These are phyloP conservation scores for Hypomontagnella monticulosa DNA, from an alignment of 495 filamentous ascomycete genomes.

Conservation along the genomic window DNA sequence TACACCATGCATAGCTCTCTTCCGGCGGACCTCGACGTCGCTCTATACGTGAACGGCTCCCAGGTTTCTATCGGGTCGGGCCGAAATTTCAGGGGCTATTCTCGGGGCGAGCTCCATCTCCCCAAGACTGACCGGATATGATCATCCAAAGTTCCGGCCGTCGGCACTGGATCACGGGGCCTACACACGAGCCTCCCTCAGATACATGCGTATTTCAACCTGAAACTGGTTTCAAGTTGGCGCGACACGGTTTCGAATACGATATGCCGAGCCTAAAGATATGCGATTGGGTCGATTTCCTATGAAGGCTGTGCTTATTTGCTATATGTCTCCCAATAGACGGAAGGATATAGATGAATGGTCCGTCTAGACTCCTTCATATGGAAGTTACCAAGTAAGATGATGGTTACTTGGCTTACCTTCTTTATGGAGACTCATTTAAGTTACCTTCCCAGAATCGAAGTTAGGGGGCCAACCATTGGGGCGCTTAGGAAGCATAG, in stretches of 20 bases:
- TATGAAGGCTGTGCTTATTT: not conserved
- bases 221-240: slow-evolving; percentile 20
- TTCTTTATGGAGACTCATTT: not conserved
- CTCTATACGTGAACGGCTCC: not conserved
- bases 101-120: not conserved
- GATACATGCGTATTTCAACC: not conserved
- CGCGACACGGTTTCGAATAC: slow-evolving; percentile 6
- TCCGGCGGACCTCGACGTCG: not conserved
- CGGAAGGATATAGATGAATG: not conserved
- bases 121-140: not conserved
- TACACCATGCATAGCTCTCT: not conserved
- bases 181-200: not conserved
- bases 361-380: not conserved
- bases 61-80: not conserved
- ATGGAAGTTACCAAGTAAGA: slow-evolving; percentile 7
- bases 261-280: not conserved
- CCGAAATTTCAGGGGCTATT: not conserved
- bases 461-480: slow-evolving; percentile 5
- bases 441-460: not conserved
- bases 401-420: not conserved
- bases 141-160: not conserved
- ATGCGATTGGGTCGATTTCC: not conserved
- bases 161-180: not conserved
- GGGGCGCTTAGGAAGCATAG: slow-evolving; percentile 21
- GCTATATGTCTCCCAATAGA: not conserved